phyloP scores from a whole-genome alignment of 768 basidiomycete species.

The Pleurotus ostreatus region DNA sequence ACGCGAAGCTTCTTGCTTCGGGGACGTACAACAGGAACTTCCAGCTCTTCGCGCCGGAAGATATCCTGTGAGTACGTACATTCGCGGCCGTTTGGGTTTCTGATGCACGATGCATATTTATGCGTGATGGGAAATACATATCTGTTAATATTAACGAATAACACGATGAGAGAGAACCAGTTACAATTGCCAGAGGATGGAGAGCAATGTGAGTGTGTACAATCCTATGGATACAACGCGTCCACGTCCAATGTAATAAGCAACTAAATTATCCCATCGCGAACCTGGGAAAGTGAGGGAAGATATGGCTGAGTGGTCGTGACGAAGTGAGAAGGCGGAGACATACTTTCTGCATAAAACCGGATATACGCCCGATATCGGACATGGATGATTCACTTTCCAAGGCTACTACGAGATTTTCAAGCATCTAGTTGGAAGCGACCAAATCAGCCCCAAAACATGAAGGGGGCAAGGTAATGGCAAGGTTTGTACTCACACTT shows the following conservation, averaged over 20 bases:
- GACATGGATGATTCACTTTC: conserved; percentile 83
- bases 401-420: conserved; percentile 79
- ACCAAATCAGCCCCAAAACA: conserved; percentile 4
- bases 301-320: not conserved
- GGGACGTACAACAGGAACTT: conserved; percentile 94
- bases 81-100: not conserved
- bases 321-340: not conserved
- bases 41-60: conserved; percentile 87
- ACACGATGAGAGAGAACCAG: conserved; percentile 19
- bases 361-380: conserved; percentile 82
- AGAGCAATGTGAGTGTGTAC: conserved; percentile 13
- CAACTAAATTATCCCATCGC: conserved; percentile 54
- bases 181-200: conserved; percentile 26
- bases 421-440: conserved; percentile 58
- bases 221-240: conserved; percentile 12
- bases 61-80: conserved; percentile 25
- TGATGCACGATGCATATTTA: not conserved
- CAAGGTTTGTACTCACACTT: conserved; percentile 51
- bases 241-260: conserved; percentile 1
- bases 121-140: conserved; percentile 11
- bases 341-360: conserved; percentile 85
- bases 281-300: conserved; percentile 33
- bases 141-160: conserved; percentile 15
- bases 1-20: conserved; percentile 80
- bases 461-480: not conserved